Evolutionary conservation across 1,284 basidiomycete species (phyloP).

Genomic region (Chiua sp.): DNA sequence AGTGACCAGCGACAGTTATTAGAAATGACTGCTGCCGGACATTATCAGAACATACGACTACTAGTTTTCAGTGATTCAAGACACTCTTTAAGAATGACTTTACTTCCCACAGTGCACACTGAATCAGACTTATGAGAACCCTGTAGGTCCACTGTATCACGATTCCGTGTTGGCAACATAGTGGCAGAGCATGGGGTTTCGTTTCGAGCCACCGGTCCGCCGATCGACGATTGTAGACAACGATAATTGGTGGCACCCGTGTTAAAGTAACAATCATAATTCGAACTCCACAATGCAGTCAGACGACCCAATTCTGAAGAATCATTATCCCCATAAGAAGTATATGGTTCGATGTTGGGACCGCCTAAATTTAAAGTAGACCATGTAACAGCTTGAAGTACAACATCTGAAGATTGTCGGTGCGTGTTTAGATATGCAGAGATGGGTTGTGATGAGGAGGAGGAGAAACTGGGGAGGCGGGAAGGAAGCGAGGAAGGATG

Average conservation of each 20-base stretch:
- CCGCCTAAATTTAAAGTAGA: not conserved
- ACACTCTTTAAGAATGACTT: too few relatives aligned
- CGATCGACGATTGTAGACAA: not conserved
- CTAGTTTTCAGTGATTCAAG: too few relatives aligned
- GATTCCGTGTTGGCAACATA: not conserved
- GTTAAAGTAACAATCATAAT: not conserved
- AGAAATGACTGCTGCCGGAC: too few relatives aligned
- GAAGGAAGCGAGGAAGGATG: not conserved
- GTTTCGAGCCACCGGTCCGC: not conserved
- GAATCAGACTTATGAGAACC: not conserved
- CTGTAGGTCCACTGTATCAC: not conserved
- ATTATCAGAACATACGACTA: too few relatives aligned
- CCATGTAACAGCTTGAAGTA: too few relatives aligned
- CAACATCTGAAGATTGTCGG: not conserved
- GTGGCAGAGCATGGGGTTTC: not conserved
- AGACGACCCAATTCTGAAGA: not conserved
- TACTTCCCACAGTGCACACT: too few relatives aligned
- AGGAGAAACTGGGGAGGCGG: not conserved
- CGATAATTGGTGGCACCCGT: not conserved
- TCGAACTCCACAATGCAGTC: not conserved
- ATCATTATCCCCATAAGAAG: slow-evolving; percentile 4
- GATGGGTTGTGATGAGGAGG: not conserved
- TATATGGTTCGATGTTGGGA: not conserved
- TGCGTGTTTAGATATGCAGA: not conserved
- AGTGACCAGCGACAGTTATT: too few relatives aligned